phyloP scores from a whole-genome alignment of 1,284 basidiomycete species.

The Sporisorium reilianum region DNA sequence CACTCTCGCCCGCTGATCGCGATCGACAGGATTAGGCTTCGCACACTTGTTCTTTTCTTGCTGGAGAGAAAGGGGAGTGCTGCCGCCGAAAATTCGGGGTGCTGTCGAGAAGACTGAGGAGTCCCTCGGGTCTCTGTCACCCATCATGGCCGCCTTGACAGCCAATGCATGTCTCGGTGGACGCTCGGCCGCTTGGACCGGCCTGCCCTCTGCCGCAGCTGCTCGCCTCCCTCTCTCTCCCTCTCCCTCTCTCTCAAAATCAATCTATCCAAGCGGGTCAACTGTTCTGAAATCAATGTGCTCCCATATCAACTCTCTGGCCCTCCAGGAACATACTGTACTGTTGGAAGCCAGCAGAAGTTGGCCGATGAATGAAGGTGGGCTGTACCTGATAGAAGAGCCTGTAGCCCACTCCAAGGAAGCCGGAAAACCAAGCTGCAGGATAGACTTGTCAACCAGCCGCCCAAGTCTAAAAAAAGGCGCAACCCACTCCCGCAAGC shows the following conservation, averaged over 20 bases:
- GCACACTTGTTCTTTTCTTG: neutral
- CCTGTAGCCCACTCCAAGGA: too few relatives aligned
- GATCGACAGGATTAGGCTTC: conserved; percentile 1
- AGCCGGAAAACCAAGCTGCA: neutral
- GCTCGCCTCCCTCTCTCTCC: neutral
- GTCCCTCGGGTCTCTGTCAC: conserved; percentile 10
- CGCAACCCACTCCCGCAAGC: too few relatives aligned
- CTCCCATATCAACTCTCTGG: too few relatives aligned
- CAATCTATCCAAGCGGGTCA: too few relatives aligned
- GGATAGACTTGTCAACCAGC: conserved; percentile 7
- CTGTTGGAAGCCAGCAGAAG: neutral
- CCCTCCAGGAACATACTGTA: neutral
- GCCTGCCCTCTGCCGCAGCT: neutral
- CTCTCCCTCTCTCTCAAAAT: neutral
- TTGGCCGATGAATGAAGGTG: neutral
- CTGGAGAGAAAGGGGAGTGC: neutral
- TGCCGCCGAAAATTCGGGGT: conserved; percentile 18
- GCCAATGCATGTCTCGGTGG: conserved; percentile 16
- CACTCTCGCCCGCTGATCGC: conserved; percentile 7
- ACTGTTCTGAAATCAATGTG: too few relatives aligned
- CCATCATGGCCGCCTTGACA: neutral
- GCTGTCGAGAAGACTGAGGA: conserved; percentile 3
- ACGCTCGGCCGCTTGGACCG: conserved; percentile 22
- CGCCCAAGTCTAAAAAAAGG: too few relatives aligned
- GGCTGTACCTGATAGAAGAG: neutral